A percentile compares a stretch with the other conserved stretches of the same genome.
Evolutionary conservation across 139 green algal species (phyloP).

Genomic region (Chloropicon primus): DNA sequence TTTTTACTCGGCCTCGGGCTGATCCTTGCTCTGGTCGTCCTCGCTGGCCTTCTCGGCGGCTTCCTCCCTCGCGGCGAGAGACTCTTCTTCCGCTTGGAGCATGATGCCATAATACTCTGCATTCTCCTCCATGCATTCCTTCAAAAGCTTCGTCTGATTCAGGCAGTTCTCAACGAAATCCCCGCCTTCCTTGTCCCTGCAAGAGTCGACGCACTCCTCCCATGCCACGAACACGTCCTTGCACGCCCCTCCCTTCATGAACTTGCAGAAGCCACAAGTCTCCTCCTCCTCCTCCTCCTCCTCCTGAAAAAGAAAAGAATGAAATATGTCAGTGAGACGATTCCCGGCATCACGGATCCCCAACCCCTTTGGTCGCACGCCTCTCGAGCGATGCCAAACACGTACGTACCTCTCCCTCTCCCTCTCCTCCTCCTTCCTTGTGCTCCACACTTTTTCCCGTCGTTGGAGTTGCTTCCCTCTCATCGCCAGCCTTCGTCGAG

Average conservation of each 20-base stretch:
- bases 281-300: conserved; percentile 60
- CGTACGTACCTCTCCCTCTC: too few relatives aligned
- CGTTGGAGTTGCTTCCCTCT: too few relatives aligned
- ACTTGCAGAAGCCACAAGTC: conserved; percentile 69
- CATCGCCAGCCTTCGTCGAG: too few relatives aligned
- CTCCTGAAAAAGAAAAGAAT: neutral
- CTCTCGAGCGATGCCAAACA: too few relatives aligned
- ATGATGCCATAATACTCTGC: conserved; percentile 46
- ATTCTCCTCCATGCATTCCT: conserved; percentile 50
- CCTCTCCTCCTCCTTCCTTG: too few relatives aligned
- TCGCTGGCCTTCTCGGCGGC: neutral
- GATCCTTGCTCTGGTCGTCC: neutral
- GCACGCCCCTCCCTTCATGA: conserved; percentile 70
- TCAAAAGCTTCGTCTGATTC: conserved; percentile 32
- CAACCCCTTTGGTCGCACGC: too few relatives aligned
- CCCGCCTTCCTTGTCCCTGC: conserved; percentile 16
- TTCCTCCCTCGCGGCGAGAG: neutral
- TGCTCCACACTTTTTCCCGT: too few relatives aligned
- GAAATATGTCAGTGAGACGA: too few relatives aligned
- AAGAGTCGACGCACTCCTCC: conserved; percentile 45
- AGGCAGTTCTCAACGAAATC: conserved; percentile 52
- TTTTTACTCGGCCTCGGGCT: neutral
- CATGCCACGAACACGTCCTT: conserved; percentile 36
- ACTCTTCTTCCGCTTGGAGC: conserved; percentile 23
- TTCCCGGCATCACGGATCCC: too few relatives aligned